These are phyloP conservation scores for Macaranga tanarius DNA, from an alignment of 441 rosid genomes.

Conservation along the genomic window DNA sequence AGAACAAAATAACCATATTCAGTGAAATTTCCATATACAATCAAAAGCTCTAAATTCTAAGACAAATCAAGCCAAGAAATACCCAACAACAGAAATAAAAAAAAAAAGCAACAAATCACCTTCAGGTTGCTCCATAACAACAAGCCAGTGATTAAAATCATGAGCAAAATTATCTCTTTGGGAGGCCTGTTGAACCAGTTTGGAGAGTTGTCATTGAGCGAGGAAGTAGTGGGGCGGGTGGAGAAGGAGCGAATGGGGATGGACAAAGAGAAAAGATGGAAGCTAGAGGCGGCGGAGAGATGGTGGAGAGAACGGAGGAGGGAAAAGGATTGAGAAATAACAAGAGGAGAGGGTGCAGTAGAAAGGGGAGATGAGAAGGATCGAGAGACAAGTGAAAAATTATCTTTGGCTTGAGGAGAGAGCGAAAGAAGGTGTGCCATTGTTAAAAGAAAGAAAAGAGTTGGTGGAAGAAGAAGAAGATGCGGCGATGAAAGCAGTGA, in stretches of 20 bases:
- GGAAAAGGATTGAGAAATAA: slow-evolving; percentile 28
- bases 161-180: slow-evolving; percentile 77
- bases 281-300: slow-evolving; percentile 25
- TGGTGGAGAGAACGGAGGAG: slow-evolving; percentile 38
- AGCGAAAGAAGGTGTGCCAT: slow-evolving; percentile 31
- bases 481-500: too few species aligned
- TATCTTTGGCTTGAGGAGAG: slow-evolving; percentile 34
- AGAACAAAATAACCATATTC: too few species aligned
- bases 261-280: background rate
- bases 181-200: slow-evolving; percentile 87
- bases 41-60: too few species aligned
- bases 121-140: slow-evolving; percentile 69
- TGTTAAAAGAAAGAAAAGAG: too few species aligned
- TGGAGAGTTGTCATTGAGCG: slow-evolving; percentile 62
- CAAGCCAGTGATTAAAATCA: slow-evolving; percentile 91
- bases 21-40: too few species aligned
- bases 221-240: slow-evolving; percentile 49
- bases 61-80: too few species aligned
- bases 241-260: slow-evolving; percentile 34
- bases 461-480: too few species aligned
- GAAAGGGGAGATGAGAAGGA: slow-evolving; percentile 35
- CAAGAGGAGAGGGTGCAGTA: background rate
- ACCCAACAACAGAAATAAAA: too few species aligned
- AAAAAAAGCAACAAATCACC: too few species aligned
- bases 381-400: slow-evolving; percentile 33